Evolutionary conservation across 176 grass and related monocot species (phyloP), one percentile per base, ranked within the genome.

Genomic region (Ananas comosus): DNA sequence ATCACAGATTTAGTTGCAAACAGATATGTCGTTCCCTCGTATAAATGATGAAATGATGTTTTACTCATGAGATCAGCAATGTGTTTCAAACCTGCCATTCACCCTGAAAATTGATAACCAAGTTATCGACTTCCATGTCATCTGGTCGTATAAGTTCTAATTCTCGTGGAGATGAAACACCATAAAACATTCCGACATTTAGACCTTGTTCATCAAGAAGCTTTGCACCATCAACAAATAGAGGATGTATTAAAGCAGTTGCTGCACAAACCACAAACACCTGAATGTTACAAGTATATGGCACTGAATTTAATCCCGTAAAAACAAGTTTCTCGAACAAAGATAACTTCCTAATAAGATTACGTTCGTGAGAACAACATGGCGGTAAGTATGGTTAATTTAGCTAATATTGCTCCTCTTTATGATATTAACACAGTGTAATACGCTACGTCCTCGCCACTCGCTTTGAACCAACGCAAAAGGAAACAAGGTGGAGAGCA

Each of bases 1-100:
- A 42, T 42, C 33, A 42, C 33, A 42, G 33, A 42, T 42, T 42
- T 42, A 42, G 33, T 7, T 6, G 33, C 33, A 42, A 42, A 42
- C 33, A n/a, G 10, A 18, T 9, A 61, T 61, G 56, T 18, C 2
- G 2, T 18, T 22, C 7, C 10, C 21, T n/a, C 16, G 56, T 9
- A 13, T 61, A 9, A 18, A 11, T 22, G 17, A 10, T 18, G n/a
- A 2, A 18, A 61, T 61, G 10, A 61, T 22, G 1, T 61, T 61
- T 9, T 13, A 13, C 16, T 59, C 54, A 14, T 9, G n/a, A 59
- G 54, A 18, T 3, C 10, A 59, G 16, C 19, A 59, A 17, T 59
- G 54, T 59, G 19, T 21, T 9, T 70, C 69, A 70, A 67, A 97
- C 89, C 94, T 97, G 89, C 94, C 94, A 97, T 70, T 76, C 87